Evolutionary conservation across 192 early-diverging fungal genomes (phyloP).

Genomic region (Fimicolochytrium jonesii): DNA sequence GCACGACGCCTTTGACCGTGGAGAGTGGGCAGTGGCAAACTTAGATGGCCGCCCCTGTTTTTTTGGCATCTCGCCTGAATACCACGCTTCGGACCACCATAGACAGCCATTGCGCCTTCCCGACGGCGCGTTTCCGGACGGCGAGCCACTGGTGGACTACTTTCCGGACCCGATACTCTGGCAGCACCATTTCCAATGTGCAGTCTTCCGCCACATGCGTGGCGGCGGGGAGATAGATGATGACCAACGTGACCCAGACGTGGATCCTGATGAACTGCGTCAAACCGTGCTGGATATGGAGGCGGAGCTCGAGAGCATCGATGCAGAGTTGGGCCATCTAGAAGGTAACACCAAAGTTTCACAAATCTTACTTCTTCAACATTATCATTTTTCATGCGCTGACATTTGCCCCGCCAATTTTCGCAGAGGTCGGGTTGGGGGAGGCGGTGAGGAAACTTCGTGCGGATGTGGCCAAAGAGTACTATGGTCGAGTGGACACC

Average conservation of each 20-base stretch:
- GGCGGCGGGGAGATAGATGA: not conserved
- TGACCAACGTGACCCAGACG: not conserved
- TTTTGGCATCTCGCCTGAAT: no score
- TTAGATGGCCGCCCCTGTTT: not conserved
- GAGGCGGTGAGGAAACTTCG: not conserved
- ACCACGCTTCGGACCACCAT: no score
- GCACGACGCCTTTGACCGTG: not conserved
- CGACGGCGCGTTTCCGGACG: no score
- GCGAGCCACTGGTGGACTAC: not conserved
- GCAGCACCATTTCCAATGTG: not conserved
- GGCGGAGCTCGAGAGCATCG: not conserved
- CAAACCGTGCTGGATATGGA: not conserved
- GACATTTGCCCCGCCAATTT: no score
- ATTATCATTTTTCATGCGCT: no score
- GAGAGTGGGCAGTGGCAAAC: no score
- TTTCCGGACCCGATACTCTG: not conserved
- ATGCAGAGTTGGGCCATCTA: not conserved
- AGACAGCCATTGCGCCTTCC: no score
- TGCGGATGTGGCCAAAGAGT: not conserved
- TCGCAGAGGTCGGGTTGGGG: not conserved
- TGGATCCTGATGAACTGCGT: not conserved
- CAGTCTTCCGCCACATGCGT: not conserved
- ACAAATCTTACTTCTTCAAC: no score
- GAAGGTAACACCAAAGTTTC: conserved; percentile 1
- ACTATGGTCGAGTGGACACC: not conserved